phyloP scores from a whole-genome alignment of 1,284 basidiomycete genomes.

The Anthracocystis panici-leucophaei region DNA sequence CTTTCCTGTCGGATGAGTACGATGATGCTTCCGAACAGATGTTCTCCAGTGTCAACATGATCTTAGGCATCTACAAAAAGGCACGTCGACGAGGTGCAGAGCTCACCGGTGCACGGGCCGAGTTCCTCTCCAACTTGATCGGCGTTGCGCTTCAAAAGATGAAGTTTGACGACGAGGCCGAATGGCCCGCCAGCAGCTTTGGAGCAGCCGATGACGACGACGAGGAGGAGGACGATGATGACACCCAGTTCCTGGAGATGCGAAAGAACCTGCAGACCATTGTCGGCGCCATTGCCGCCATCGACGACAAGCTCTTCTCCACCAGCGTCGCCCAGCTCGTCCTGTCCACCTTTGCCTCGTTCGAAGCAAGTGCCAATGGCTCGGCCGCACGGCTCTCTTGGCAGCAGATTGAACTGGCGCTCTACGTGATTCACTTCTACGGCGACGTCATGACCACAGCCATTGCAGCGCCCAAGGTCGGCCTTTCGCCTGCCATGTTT shows the following conservation, averaged over 20 bases:
- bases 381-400: constrained; percentile 76
- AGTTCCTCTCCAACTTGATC: constrained; percentile 82
- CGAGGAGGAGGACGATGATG: constrained; percentile 79
- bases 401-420: constrained; percentile 92
- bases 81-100: constrained; percentile 52
- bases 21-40: constrained; percentile 66
- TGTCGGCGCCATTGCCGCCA: constrained; percentile 82
- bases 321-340: constrained; percentile 79
- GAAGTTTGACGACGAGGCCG: constrained; percentile 75
- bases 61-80: constrained; percentile 65
- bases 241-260: constrained; percentile 84
- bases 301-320: constrained; percentile 85
- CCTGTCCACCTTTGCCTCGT: constrained; percentile 79
- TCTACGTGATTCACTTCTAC: constrained; percentile 92
- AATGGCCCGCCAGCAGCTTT: constrained; percentile 78
- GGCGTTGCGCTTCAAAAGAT: constrained; percentile 84
- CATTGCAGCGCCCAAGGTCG: constrained; percentile 61
- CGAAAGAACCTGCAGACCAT: constrained; percentile 87
- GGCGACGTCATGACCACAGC: constrained; percentile 75
- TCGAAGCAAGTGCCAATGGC: constrained; percentile 73
- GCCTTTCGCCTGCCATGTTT: constrained; percentile 62
- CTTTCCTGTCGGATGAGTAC: constrained; percentile 88
- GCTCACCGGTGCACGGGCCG: constrained; percentile 64
- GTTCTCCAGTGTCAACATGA: constrained; percentile 57
- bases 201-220: constrained; percentile 79